Evolutionary conservation across 805 yeast genomes (phyloP).

Genomic region (Hanseniaspora meyeri): DNA sequence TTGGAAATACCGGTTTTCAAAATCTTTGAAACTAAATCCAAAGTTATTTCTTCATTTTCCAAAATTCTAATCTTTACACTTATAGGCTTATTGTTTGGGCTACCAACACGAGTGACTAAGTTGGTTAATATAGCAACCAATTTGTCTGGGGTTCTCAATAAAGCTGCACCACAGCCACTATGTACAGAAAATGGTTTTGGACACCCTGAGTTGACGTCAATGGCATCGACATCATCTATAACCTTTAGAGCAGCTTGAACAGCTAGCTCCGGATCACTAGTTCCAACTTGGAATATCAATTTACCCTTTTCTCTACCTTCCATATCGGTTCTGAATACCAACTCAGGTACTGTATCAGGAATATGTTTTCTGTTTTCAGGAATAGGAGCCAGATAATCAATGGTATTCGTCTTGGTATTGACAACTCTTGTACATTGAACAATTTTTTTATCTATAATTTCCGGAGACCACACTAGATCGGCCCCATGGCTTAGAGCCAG

Average conservation of each 20-base stretch:
- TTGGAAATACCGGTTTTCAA: constrained; percentile 72
- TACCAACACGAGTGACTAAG: constrained; percentile 70
- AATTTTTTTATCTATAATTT: constrained; percentile 77
- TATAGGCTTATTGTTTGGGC: constrained; percentile 62
- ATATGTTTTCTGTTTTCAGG: constrained; percentile 30
- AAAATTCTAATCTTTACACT: constrained; percentile 81
- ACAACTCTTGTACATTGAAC: constrained; percentile 53
- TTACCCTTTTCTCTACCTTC: constrained; percentile 50
- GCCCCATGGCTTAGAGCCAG: constrained; percentile 76
- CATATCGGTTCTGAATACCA: constrained; percentile 58
- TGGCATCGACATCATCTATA: constrained; percentile 77
- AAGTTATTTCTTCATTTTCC: constrained; percentile 48
- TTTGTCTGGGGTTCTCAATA: constrained; percentile 67
- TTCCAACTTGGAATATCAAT: constrained; percentile 82
- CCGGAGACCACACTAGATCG: constrained; percentile 93
- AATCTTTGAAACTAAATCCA: constrained; percentile 43
- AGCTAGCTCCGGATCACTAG: constrained; percentile 71
- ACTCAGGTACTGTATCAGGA: constrained; percentile 36
- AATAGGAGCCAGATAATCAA: constrained; percentile 40
- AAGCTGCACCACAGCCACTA: constrained; percentile 96
- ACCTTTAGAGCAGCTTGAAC: constrained; percentile 76
- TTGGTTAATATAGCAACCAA: constrained; percentile 55
- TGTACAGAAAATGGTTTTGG: constrained; percentile 93
- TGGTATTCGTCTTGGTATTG: constrained; percentile 44
- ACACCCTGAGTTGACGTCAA: constrained; percentile 92